Conservation (phyloP, 2,329 filamentous ascomycete genomes). For the Didymella keratinophila region DNA sequence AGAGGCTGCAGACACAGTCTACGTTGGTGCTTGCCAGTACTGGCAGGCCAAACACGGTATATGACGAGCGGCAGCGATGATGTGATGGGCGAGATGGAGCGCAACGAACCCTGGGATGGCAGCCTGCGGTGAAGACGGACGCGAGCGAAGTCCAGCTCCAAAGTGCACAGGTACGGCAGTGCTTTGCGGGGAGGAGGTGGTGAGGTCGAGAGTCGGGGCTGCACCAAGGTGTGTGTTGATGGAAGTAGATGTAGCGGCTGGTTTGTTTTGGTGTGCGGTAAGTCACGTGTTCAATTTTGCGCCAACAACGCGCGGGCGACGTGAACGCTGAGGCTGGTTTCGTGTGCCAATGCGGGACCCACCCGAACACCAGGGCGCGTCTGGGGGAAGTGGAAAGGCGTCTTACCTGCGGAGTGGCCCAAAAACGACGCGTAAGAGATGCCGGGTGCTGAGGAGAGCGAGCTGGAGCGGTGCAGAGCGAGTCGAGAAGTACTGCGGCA, state of each 20-base stretch:
- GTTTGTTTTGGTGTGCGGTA: slow-evolving; percentile 48
- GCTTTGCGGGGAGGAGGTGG: slow-evolving; percentile 23
- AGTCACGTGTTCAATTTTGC: slow-evolving; percentile 25
- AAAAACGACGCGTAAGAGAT: slow-evolving; percentile 36
- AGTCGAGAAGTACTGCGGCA: slow-evolving; percentile 11
- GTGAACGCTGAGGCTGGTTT: slow-evolving; percentile 40
- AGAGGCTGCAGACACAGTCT: slow-evolving; percentile 33
- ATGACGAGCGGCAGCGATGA: slow-evolving; percentile 43
- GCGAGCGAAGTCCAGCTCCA: slow-evolving; percentile 46
- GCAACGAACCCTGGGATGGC: slow-evolving; percentile 43
- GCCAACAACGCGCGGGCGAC: slow-evolving; percentile 39
- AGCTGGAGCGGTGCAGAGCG: slow-evolving; percentile 14
- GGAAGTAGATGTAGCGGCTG: slow-evolving; percentile 38
- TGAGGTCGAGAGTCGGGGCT: slow-evolving; percentile 33
- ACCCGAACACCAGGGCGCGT: slow-evolving; percentile 41
- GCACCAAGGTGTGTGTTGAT: slow-evolving; percentile 50
- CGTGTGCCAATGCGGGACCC: slow-evolving; percentile 37
- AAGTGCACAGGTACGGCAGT: slow-evolving; percentile 35
- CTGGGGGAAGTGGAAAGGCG: slow-evolving; percentile 21
- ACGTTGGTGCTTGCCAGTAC: slow-evolving; percentile 38
- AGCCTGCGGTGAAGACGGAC: slow-evolving; percentile 36
- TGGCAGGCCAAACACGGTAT: slow-evolving; percentile 44
- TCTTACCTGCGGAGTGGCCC: slow-evolving; percentile 18
- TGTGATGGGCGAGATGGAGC: slow-evolving; percentile 37
- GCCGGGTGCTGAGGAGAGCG: slow-evolving; percentile 15